Conservation (phyloP, 1,284 basidiomycete species). For the Trametes sp. region DNA sequence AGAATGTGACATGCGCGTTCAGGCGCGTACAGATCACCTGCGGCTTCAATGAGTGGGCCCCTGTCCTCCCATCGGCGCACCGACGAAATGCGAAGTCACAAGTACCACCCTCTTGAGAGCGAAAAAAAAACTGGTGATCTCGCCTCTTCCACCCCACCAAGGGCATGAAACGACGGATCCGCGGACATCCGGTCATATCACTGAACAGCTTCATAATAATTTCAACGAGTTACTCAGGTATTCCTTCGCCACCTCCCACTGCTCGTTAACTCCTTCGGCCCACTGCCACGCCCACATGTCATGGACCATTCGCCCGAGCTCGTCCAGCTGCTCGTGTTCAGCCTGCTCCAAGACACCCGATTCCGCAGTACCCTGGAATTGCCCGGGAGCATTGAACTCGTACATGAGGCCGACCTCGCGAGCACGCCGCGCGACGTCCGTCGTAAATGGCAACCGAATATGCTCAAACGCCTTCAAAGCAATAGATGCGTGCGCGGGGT, state of each 20-base stretch:
- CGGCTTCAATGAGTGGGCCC: too few relatives aligned
- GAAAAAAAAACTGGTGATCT: too few relatives aligned
- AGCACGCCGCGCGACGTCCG: constrained; percentile 18
- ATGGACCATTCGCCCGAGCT: constrained; percentile 15
- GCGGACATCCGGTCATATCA: too few relatives aligned
- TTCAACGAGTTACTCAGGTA: not conserved
- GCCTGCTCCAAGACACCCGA: not conserved
- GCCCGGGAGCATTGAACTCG: constrained; percentile 32
- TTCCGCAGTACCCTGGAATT: not conserved
- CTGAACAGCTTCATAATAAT: too few relatives aligned
- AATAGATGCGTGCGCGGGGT: not conserved
- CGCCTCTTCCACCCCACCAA: too few relatives aligned
- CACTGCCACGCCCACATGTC: constrained; percentile 29
- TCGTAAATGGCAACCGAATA: constrained; percentile 41
- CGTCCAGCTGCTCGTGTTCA: constrained; percentile 11
- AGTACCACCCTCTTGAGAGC: too few relatives aligned
- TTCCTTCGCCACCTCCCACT: constrained; percentile 13
- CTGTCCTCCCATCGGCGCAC: too few relatives aligned
- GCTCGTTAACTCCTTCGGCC: constrained; percentile 10
- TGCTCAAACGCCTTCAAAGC: constrained; percentile 43
- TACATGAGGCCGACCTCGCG: constrained; percentile 34
- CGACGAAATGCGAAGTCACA: too few relatives aligned
- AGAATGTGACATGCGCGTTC: not conserved
- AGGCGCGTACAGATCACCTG: too few relatives aligned
- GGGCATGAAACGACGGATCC: too few relatives aligned